These are phyloP conservation scores for Teunomyces aglyptinius DNA, from an alignment of 805 yeast species.

Conservation along the genomic window DNA sequence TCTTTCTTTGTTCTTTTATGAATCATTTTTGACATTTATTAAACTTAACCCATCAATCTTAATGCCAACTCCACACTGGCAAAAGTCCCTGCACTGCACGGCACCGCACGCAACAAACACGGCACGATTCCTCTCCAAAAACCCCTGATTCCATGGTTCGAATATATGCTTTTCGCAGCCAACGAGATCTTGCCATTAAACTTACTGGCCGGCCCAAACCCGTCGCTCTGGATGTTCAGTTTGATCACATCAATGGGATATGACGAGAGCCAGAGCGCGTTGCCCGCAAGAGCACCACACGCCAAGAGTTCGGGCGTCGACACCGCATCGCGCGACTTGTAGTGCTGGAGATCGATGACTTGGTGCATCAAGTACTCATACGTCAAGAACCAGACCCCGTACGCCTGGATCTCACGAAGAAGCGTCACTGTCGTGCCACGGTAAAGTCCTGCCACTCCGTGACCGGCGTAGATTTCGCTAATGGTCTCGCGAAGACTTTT, in stretches of 20 bases:
- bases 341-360: slow-evolving; percentile 31
- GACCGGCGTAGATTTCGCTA: slow-evolving; percentile 34
- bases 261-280: slow-evolving; percentile 58
- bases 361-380: slow-evolving; percentile 54
- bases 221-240: slow-evolving; percentile 53
- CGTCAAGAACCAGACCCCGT: slow-evolving; percentile 71
- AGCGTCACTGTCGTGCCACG: slow-evolving; percentile 57
- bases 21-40: neutral
- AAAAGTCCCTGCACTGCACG: slow-evolving; percentile 73
- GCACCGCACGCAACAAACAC: slow-evolving; percentile 57
- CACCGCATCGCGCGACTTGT: slow-evolving; percentile 45
- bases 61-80: slow-evolving; percentile 71
- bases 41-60: slow-evolving; percentile 53
- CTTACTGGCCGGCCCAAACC: slow-evolving; percentile 42
- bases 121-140: slow-evolving; percentile 66
- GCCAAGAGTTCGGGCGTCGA: slow-evolving; percentile 54
- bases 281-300: slow-evolving; percentile 68
- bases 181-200: slow-evolving; percentile 39
- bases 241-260: slow-evolving; percentile 54
- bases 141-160: slow-evolving; percentile 46
- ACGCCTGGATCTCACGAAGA: slow-evolving; percentile 64
- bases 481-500: slow-evolving; percentile 35
- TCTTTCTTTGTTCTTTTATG: neutral
- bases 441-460: slow-evolving; percentile 53
- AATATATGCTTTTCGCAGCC: slow-evolving; percentile 41